Conservation (phyloP, 768 basidiomycete genomes). For the Mycena galopus region DNA sequence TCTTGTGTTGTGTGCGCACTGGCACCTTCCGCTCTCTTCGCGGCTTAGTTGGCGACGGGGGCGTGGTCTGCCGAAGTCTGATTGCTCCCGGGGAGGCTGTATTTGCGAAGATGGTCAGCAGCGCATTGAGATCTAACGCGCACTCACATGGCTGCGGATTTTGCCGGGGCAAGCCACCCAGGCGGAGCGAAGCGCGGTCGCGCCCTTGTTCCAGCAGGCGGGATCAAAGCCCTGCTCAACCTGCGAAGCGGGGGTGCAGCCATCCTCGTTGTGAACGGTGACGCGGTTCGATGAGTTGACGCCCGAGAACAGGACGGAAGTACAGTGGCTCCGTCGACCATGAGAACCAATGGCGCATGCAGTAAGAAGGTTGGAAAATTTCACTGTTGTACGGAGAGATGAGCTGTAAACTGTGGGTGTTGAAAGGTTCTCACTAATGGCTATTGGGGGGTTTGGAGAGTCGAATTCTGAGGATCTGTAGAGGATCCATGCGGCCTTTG, state of each 20-base stretch:
- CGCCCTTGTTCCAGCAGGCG: slow-evolving; percentile 31
- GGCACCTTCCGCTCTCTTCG: too few species aligned
- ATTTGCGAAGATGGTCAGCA: not conserved
- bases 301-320: slow-evolving; percentile 22
- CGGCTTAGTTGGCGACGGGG: too few species aligned
- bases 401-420: too few species aligned
- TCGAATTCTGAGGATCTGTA: too few species aligned
- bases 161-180: slow-evolving; percentile 29
- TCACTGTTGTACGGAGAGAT: too few species aligned
- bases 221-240: slow-evolving; percentile 29
- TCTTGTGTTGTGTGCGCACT: too few species aligned
- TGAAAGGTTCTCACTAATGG: too few species aligned
- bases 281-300: slow-evolving; percentile 17
- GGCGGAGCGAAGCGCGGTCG: slow-evolving; percentile 28
- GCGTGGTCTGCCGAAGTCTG: not conserved
- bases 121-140: not conserved
- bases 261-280: slow-evolving; percentile 25
- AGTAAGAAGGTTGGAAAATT: too few species aligned
- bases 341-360: too few species aligned
- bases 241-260: slow-evolving; percentile 29
- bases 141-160: not conserved
- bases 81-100: not conserved
- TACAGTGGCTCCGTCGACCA: too few species aligned
- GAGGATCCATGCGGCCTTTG: too few species aligned
- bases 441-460: too few species aligned